These are phyloP conservation scores for Peterozyma toletana DNA, from an alignment of 805 yeast species.

Conservation along the genomic window DNA sequence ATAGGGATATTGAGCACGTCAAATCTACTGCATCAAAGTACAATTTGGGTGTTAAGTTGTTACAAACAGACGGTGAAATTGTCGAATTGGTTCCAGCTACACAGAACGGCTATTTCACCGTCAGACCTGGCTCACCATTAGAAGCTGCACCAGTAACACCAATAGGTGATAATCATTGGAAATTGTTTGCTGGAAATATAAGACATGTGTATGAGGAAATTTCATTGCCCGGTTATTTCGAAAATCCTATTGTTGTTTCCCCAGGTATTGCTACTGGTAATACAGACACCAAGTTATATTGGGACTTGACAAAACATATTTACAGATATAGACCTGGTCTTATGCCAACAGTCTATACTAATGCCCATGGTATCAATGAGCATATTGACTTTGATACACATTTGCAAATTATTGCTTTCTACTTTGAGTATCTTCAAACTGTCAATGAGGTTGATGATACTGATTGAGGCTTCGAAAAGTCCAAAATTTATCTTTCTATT, in stretches of 20 bases:
- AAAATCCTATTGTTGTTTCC: constrained; percentile 34
- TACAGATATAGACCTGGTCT: constrained; percentile 50
- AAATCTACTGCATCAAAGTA: constrained; percentile 26
- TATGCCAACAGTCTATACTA: constrained; percentile 26
- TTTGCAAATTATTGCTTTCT: constrained; percentile 48
- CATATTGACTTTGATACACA: constrained; percentile 46
- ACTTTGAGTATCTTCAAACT: constrained; percentile 42
- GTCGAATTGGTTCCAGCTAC: constrained; percentile 20
- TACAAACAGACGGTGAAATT: constrained; percentile 15
- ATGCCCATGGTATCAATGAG: constrained; percentile 64
- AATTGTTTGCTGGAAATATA: constrained; percentile 32
- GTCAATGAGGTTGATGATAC: constrained; percentile 19
- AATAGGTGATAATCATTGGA: constrained; percentile 29
- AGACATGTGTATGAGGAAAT: constrained; percentile 41
- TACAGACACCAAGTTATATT: constrained; percentile 58
- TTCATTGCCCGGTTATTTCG: constrained; percentile 24
- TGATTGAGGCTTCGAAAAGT: too few species aligned
- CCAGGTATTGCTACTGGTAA: constrained; percentile 60
- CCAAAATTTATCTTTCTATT: too few species aligned
- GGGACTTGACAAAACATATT: constrained; percentile 50
- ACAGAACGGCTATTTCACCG: constrained; percentile 6
- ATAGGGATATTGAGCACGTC: constrained; percentile 25
- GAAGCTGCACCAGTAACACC: constrained; percentile 55
- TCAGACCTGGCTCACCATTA: constrained; percentile 12
- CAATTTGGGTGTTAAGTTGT: constrained; percentile 23